Percentiles rank a stretch among this genome's conserved stretches.
These are phyloP conservation scores for Spirogloea muscicola DNA, from an alignment of 139 green algal genomes.

Conservation along the genomic window DNA sequence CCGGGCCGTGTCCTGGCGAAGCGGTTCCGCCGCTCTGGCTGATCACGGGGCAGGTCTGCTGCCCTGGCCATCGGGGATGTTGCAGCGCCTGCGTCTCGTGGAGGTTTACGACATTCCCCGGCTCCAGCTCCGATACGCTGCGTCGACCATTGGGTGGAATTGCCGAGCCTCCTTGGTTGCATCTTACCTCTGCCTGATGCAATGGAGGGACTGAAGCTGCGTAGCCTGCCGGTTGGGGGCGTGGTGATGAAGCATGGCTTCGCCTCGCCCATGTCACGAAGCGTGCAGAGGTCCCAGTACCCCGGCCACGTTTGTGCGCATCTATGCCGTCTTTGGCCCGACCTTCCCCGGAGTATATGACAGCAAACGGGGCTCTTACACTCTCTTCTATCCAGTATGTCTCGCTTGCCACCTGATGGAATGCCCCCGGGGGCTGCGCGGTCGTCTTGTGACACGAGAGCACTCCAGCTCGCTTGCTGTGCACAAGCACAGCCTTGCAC, in stretches of 20 bases:
- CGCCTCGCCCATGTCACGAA: neutral
- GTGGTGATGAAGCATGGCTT: neutral
- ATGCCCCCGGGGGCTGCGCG: neutral
- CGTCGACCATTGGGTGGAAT: constrained; percentile 31
- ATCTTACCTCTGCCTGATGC: too few species aligned
- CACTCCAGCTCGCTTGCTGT: neutral
- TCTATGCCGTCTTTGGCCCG: constrained; percentile 55
- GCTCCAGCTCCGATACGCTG: constrained; percentile 44
- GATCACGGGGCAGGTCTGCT: neutral
- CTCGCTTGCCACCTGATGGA: neutral
- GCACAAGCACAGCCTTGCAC: neutral
- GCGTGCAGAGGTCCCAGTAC: constrained; percentile 45
- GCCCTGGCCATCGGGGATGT: neutral
- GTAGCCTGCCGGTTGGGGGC: neutral
- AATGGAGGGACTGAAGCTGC: too few species aligned
- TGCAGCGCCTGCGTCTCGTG: constrained; percentile 52
- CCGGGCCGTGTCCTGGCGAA: neutral
- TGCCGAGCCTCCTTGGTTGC: too few species aligned
- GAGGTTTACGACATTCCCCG: constrained; percentile 55
- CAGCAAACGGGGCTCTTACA: constrained; percentile 7
- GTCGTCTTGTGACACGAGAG: too few species aligned
- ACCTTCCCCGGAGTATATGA: constrained; percentile 53
- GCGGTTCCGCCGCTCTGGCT: neutral
- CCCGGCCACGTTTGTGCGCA: constrained; percentile 48
- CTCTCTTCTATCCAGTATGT: constrained; percentile 56